Evolutionary conservation across 1,139 yeast species (phyloP), one percentile per base, ranked within the genome.

Genomic region (Geotrichum siamense): DNA sequence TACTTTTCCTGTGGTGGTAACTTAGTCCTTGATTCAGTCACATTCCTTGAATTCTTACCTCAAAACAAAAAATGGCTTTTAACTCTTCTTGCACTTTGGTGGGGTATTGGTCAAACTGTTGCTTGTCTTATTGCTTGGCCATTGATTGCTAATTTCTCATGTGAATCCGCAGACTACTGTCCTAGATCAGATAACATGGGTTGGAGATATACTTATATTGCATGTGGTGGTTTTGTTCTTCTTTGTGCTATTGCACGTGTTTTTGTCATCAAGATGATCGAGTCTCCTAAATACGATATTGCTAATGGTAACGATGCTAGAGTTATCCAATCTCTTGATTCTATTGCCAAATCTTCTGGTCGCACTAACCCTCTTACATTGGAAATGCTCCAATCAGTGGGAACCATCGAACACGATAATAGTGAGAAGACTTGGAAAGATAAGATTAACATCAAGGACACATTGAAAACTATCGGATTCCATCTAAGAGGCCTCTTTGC

Each of bases 31-130:
- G 83, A 78, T 59, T 75, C 78, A 23, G 70, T 80, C 44, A 76
- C 76, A 5, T 76, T 78, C 52, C 61, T 78, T 45, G 83, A 78
- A 55, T 76, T 69, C 51, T 60, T 77, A 47, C 82, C 83, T 1
- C 64, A 66, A 36, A 71, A 70, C 41, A 63, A 70, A 52, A 78
- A 75, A 53, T 75, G 72, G 69, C 59, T 78, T 48, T 66, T 75
- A 43, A 75, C 81, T 0, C 63, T 74, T 29, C 68, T 77, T 65
- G 81, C 82, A 5, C 63, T 68, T 23, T 77, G 75, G 65, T 78
- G 82, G 82, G 80, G 79, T 47, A 59, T 78, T 42, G 82, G 82
- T 33, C 81, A 76, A 59, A 71, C 79, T 0, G 62, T 77, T 38
- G 74, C 79, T 6, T 67, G 67, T 21, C 63, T 75, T n/a, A 55